phyloP scores from a whole-genome alignment of 352 stramenopile genomes.

The Pythium insidiosum region DNA sequence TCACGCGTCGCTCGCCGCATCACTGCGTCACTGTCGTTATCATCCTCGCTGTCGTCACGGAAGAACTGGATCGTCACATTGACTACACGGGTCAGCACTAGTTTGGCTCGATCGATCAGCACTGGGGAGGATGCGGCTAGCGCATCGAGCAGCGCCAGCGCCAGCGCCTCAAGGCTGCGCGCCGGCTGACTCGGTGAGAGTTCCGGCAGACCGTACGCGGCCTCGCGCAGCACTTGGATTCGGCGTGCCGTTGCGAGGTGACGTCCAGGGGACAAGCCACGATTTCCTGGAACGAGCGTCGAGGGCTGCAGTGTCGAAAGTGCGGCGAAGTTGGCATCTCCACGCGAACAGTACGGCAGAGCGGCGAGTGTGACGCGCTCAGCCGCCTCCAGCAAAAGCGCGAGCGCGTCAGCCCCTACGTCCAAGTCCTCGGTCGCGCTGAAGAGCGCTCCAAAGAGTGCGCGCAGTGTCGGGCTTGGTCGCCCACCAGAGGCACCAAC shows the following conservation, averaged over 20 bases:
- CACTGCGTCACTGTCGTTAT: constrained; percentile 1
- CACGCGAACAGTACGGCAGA: constrained; percentile 37
- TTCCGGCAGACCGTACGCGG: constrained; percentile 63
- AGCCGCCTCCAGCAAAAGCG: constrained; percentile 46
- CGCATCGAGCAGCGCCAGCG: constrained; percentile 52
- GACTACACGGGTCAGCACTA: constrained; percentile 40
- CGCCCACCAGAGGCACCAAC: not conserved
- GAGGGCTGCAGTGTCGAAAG: constrained; percentile 67
- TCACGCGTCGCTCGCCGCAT: constrained; percentile 41
- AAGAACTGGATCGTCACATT: constrained; percentile 30
- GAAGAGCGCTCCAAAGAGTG: not conserved
- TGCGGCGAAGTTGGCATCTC: constrained; percentile 54
- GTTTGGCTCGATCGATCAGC: constrained; percentile 53
- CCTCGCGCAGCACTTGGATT: constrained; percentile 71
- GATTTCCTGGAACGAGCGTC: constrained; percentile 63
- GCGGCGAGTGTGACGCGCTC: constrained; percentile 46
- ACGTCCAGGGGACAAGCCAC: constrained; percentile 66
- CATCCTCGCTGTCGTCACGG: not conserved
- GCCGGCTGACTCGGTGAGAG: too few relatives aligned
- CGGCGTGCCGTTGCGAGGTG: constrained; percentile 73
- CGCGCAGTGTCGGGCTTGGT: not conserved
- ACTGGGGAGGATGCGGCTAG: too few relatives aligned
- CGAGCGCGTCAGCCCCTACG: not conserved
- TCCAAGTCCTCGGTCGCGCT: not conserved
- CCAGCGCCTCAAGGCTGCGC: constrained; percentile 21